Evolutionary conservation across 805 yeast genomes (phyloP).

Genomic region (Yarrowia phangngaensis): DNA sequence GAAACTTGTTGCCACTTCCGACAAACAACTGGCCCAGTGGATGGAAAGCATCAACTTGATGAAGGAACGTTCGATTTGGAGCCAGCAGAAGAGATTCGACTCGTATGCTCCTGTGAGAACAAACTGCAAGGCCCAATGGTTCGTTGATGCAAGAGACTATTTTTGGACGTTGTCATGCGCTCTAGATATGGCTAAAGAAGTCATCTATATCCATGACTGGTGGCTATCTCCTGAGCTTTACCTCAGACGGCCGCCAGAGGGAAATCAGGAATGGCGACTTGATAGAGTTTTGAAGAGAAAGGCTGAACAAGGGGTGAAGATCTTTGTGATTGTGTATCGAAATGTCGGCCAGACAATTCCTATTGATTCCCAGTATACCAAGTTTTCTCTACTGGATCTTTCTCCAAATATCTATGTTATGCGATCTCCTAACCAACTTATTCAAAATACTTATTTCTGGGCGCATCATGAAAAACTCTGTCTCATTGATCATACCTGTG

Average conservation of each 20-base stretch:
- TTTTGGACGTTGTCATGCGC: constrained; percentile 96
- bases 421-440: constrained; percentile 91
- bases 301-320: constrained; percentile 93
- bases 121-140: constrained; percentile 89
- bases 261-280: constrained; percentile 88
- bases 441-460: constrained; percentile 94
- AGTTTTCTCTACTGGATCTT: constrained; percentile 81
- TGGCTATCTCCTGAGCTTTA: constrained; percentile 96
- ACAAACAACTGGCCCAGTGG: constrained; percentile 82
- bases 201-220: constrained; percentile 95
- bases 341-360: constrained; percentile 92
- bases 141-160: constrained; percentile 94
- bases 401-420: constrained; percentile 85
- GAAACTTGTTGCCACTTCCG: constrained; percentile 58
- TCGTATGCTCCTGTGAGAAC: constrained; percentile 91
- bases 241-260: constrained; percentile 88
- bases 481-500: constrained; percentile 79
- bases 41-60: constrained; percentile 64
- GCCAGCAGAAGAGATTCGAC: constrained; percentile 67
- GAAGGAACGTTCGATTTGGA: constrained; percentile 68
- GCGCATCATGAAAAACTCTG: constrained; percentile 97
- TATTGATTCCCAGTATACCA: constrained; percentile 90
- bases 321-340: constrained; percentile 85
- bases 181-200: constrained; percentile 87
- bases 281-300: constrained; percentile 83